Evolutionary conservation across 2,329 filamentous ascomycete genomes (phyloP).

Genomic region (Pseudogymnoascus sp.): DNA sequence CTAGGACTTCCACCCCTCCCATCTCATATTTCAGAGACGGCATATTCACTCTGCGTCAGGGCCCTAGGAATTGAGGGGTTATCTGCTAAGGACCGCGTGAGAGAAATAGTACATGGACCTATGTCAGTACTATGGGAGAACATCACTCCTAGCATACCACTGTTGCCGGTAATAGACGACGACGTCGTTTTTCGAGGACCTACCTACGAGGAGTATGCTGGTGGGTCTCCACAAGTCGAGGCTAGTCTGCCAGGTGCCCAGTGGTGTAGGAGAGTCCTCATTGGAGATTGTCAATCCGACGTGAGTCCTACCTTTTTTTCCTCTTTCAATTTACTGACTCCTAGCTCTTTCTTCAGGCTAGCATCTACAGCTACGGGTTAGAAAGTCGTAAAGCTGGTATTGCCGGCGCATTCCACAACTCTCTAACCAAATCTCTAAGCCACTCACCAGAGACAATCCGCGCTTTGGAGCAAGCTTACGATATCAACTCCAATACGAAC

Average conservation of each 20-base stretch:
- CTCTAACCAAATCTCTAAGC: slow-evolving; percentile 22
- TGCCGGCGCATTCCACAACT: slow-evolving; percentile 30
- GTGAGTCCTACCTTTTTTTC: too few relatives aligned
- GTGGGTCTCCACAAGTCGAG: too few relatives aligned
- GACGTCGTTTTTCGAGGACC: slow-evolving; percentile 32
- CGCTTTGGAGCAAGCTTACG: slow-evolving; percentile 33
- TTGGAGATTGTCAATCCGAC: slow-evolving; percentile 42
- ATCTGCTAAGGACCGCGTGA: slow-evolving; percentile 34
- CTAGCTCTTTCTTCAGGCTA: too few relatives aligned
- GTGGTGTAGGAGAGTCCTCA: slow-evolving; percentile 41
- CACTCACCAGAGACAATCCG: slow-evolving; percentile 24
- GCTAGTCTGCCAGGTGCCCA: slow-evolving; percentile 36
- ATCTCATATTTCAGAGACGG: slow-evolving; percentile 32
- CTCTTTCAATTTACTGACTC: too few relatives aligned
- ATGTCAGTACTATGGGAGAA: slow-evolving; percentile 35
- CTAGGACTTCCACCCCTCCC: slow-evolving; percentile 36
- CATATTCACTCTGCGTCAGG: slow-evolving; percentile 35
- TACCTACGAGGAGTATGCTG: too few relatives aligned
- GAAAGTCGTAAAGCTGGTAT: slow-evolving; percentile 25
- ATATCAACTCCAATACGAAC: slow-evolving; percentile 25
- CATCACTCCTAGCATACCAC: slow-evolving; percentile 30
- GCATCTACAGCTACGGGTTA: too few relatives aligned
- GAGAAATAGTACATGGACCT: slow-evolving; percentile 34
- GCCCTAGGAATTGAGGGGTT: slow-evolving; percentile 34
- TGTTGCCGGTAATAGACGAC: slow-evolving; percentile 36